Evolutionary conservation across 768 basidiomycete species (phyloP).

Genomic region (Boletellus ananas): DNA sequence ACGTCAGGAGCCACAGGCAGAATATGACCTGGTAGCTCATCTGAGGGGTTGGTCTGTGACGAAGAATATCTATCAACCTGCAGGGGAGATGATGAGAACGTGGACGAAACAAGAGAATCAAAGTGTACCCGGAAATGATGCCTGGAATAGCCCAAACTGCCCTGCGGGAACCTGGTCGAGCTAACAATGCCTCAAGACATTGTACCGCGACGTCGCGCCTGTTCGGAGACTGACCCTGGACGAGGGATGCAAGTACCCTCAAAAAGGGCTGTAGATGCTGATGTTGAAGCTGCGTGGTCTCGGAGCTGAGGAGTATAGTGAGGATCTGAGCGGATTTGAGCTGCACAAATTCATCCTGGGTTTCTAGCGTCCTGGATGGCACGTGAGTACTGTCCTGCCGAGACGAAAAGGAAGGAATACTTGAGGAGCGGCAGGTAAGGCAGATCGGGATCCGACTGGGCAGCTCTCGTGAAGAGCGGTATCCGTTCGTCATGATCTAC

Average conservation of each 20-base stretch:
- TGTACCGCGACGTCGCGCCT: conserved; percentile 90
- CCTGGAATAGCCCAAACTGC: conserved; percentile 76
- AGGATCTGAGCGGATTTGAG: conserved; percentile 86
- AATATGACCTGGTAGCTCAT: conserved; percentile 94
- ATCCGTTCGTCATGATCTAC: conserved; percentile 90
- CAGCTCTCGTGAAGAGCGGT: conserved; percentile 62
- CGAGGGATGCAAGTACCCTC: conserved; percentile 52
- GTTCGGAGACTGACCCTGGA: conserved; percentile 57
- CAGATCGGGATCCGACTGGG: conserved; percentile 68
- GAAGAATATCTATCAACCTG: conserved; percentile 82
- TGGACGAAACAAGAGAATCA: background rate
- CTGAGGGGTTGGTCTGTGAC: conserved; percentile 80
- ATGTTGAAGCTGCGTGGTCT: conserved; percentile 44
- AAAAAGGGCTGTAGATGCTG: conserved; percentile 61
- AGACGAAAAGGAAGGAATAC: conserved; percentile 34
- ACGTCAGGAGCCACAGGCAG: conserved; percentile 92
- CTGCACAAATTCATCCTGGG: conserved; percentile 93
- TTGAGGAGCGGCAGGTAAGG: conserved; percentile 78
- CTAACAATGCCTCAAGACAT: conserved; percentile 79
- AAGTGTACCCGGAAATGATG: conserved; percentile 61
- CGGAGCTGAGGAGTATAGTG: conserved; percentile 73
- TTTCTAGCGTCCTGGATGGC: conserved; percentile 62
- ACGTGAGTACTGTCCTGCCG: conserved; percentile 2
- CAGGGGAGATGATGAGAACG: background rate
- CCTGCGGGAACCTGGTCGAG: conserved; percentile 74